These are phyloP conservation scores for Penicillium sp. DNA, from an alignment of 2,329 filamentous ascomycete genomes.

Conservation along the genomic window DNA sequence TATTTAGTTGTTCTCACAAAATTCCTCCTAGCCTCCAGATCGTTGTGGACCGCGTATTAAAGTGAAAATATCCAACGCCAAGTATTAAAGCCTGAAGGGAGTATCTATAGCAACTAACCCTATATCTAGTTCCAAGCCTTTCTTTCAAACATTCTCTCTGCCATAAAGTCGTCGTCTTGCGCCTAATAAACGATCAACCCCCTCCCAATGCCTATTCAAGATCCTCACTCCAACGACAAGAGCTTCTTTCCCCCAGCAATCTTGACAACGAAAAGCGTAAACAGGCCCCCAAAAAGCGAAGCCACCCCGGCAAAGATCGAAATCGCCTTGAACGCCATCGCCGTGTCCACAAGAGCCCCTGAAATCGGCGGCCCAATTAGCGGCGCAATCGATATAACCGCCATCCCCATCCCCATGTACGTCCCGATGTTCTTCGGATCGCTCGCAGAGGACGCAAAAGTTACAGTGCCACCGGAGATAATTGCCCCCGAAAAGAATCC, in stretches of 20 bases:
- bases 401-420: slow-evolving; percentile 30
- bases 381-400: slow-evolving; percentile 2
- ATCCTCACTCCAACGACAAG: not conserved
- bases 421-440: slow-evolving; percentile 26
- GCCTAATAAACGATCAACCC: no score
- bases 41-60: not conserved
- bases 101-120: not conserved
- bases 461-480: slow-evolving; percentile 29
- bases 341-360: slow-evolving; percentile 13
- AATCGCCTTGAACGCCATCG: slow-evolving; percentile 1
- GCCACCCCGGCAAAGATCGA: slow-evolving; percentile 7
- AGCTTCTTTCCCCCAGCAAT: slow-evolving; percentile 1
- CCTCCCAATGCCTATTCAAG: not conserved
- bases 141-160: no score
- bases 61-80: not conserved
- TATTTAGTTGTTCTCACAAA: not conserved
- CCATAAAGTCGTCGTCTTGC: no score
- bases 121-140: not conserved
- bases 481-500: slow-evolving; percentile 43
- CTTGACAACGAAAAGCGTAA: slow-evolving; percentile 12
- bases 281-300: slow-evolving; percentile 3
- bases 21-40: not conserved
- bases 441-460: slow-evolving; percentile 21
- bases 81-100: not conserved
- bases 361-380: slow-evolving; percentile 16